Base-by-base conservation (phyloP, 192 early-diverging fungal genomes). In the Chytriomyces confervae region DNA sequence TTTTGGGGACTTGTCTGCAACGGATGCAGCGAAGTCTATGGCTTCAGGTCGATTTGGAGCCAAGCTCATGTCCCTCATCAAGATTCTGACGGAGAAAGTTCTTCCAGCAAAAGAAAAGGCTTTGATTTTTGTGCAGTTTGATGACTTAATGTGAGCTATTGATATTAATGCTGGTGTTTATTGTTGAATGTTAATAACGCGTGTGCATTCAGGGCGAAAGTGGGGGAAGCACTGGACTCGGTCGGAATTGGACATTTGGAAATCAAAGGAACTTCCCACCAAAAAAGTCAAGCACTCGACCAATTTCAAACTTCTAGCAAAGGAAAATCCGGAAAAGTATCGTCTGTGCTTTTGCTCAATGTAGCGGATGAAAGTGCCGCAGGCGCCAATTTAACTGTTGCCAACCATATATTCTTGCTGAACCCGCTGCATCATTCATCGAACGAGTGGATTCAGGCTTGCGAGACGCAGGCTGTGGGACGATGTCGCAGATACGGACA, bases 351-450 rank as follows among this genome's bases (percentile, higher is more conserved):
- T 44, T 66, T 86, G n/a, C 72, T 86, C 6, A 81, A 80, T 63
- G 80, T 80, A n/a, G 78, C 71, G 61, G 76, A 80, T 68, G 85
- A 86, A 67, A 73, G 69, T 36, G 85, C 85, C 5, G 74, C 76
- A 47, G 85, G 85, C 9, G 85, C 85, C 64, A 86, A 86, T 70
- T 77, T 86, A 45, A 84, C 83, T 8, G 65, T 76, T 61, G 85
- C 85, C 29, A 86, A 86, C 70, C 82, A 86, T 69, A 80, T 80
- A 23, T 66, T 86, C 68, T 86, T 86, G 77, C 45, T 86, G 61
- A 70, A 65, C 6, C 85, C 85, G 24, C 63, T 86, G 47, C 66
- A 79, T 44, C 64, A 80, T n/a, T 68, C 47, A 5, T 77, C 78
- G 48, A 77, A 81, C 45, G 76, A 84, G 57, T 72, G 61, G 46